phyloP scores from a whole-genome alignment of 2,329 filamentous ascomycete genomes.

The Scleromitrula shiraiana region DNA sequence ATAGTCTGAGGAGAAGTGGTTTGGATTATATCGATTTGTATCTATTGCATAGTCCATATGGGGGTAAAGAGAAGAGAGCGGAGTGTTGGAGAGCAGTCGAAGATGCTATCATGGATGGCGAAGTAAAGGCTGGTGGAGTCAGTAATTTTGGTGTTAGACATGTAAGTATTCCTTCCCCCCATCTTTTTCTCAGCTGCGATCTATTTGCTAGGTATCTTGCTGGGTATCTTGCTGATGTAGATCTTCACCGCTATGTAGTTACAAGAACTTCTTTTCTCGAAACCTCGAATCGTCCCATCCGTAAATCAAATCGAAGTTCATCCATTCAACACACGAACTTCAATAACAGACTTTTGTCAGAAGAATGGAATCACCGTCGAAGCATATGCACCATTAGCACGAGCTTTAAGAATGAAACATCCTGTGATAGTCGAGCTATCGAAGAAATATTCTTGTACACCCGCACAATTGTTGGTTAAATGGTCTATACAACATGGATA shows the following conservation, averaged over 20 bases:
- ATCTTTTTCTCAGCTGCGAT: no score
- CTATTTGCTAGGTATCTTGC: no score
- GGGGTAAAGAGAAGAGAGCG: slow-evolving; percentile 57
- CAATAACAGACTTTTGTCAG: slow-evolving; percentile 59
- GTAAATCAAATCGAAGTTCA: slow-evolving; percentile 80
- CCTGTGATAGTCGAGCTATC: slow-evolving; percentile 53
- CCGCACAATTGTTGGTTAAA: slow-evolving; percentile 66
- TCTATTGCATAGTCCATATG: slow-evolving; percentile 71
- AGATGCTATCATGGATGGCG: slow-evolving; percentile 64
- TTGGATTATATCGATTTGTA: slow-evolving; percentile 74
- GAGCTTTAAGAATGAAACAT: slow-evolving; percentile 62
- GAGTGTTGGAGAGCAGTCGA: slow-evolving; percentile 71
- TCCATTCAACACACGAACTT: slow-evolving; percentile 67
- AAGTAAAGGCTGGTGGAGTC: slow-evolving; percentile 64
- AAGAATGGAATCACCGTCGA: slow-evolving; percentile 62
- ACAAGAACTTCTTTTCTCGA: slow-evolving; percentile 26
- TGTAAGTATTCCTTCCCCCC: slow-evolving; percentile 36
- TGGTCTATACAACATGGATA: slow-evolving; percentile 72
- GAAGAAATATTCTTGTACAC: slow-evolving; percentile 60
- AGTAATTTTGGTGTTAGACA: slow-evolving; percentile 73
- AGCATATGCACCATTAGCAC: slow-evolving; percentile 71
- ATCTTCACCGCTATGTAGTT: no score
- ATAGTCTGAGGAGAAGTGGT: slow-evolving; percentile 55
- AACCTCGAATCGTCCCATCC: slow-evolving; percentile 50
- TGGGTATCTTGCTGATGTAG: no score